Percentiles rank a stretch among this genome's conserved stretches.
Evolutionary conservation across 768 basidiomycete species (phyloP).

Genomic region (Mycena polygramma): DNA sequence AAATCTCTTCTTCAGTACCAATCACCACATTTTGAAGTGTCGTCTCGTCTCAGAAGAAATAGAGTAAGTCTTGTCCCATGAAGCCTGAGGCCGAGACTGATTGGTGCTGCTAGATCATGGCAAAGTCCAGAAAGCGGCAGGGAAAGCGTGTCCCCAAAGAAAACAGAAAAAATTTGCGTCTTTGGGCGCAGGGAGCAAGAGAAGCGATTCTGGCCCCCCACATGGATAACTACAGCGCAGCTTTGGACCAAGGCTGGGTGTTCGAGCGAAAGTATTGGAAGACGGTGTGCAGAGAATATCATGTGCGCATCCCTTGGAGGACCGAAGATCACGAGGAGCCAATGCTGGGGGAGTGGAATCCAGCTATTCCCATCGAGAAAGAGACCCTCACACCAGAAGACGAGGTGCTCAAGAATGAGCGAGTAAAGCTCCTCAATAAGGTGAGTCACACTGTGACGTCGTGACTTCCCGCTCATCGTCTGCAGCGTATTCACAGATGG

Average conservation of each 20-base stretch:
- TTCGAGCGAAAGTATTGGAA: conserved; percentile 1
- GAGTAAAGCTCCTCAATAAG: neutral
- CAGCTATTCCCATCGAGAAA: neutral
- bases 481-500: conserved; percentile 23
- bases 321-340: conserved; percentile 17
- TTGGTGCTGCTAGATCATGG: neutral
- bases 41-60: no score
- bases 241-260: conserved; percentile 4
- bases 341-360: neutral
- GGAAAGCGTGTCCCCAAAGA: neutral
- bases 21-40: no score
- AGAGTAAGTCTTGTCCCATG: no score
- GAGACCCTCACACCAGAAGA: neutral
- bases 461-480: neutral
- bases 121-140: neutral
- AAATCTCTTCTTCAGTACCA: no score
- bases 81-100: no score
- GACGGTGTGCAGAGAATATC: conserved; percentile 10
- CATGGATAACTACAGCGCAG: neutral
- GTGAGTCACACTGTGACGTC: neutral
- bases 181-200: conserved; percentile 18
- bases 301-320: neutral
- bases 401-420: neutral
- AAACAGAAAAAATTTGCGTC: neutral
- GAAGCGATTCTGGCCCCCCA: conserved; percentile 15